These are phyloP conservation scores for Kalmusia sp. DNA, from an alignment of 2,329 filamentous ascomycete genomes.

Conservation along the genomic window DNA sequence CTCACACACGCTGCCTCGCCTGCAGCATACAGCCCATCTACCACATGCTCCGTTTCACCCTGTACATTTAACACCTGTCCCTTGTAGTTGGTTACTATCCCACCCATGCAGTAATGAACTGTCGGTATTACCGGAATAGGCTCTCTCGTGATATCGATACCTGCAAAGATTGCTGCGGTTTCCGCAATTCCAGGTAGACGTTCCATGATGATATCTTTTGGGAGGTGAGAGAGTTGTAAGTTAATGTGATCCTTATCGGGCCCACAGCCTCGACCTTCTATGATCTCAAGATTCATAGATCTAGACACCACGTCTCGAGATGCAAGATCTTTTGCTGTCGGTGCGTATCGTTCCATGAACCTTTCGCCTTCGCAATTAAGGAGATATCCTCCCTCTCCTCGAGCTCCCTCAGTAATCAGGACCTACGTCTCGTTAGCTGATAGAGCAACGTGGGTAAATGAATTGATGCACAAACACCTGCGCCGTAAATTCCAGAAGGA, in stretches of 20 bases:
- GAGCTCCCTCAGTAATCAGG: conserved; percentile 58
- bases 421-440: conserved; percentile 24
- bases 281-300: conserved; percentile 59
- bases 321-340: conserved; percentile 58
- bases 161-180: conserved; percentile 58
- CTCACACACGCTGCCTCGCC: conserved; percentile 59
- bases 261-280: conserved; percentile 55
- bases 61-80: conserved; percentile 54
- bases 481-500: conserved; percentile 59
- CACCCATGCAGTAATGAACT: conserved; percentile 61
- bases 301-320: conserved; percentile 57
- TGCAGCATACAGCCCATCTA: conserved; percentile 56
- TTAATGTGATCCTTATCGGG: conserved; percentile 57
- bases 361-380: conserved; percentile 58
- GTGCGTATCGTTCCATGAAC: conserved; percentile 61
- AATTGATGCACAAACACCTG: conserved; percentile 44
- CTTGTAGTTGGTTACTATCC: conserved; percentile 58
- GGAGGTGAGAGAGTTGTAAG: conserved; percentile 57
- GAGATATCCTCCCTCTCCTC: conserved; percentile 59
- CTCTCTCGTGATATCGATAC: conserved; percentile 57
- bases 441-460: not conserved
- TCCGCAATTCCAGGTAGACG: conserved; percentile 59
- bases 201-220: conserved; percentile 55
- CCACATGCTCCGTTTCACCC: conserved; percentile 49
- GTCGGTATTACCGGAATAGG: conserved; percentile 60